Base-by-base conservation (phyloP, 768 basidiomycete genomes). In the Melanogaster broomeanus region DNA sequence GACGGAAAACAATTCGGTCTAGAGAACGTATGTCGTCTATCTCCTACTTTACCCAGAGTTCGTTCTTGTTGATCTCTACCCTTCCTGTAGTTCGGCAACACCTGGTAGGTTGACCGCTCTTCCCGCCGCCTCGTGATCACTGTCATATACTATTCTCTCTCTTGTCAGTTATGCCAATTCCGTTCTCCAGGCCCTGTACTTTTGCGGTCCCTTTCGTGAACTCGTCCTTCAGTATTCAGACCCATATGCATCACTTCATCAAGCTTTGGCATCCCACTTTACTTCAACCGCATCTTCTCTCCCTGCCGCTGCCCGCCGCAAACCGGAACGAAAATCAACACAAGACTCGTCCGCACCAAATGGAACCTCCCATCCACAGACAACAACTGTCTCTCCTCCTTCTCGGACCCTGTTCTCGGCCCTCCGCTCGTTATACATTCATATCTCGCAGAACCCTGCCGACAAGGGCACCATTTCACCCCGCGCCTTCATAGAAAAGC, bases 181-280 rank as follows among this genome's bases (percentile, higher is more conserved):
- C n/a, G 93, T 99, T 21, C 79, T 99, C 15, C 96, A 99, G 69
- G 87, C 97, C 0, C 82, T 98, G 49, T 99, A 98, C 74, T 96
- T 95, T 69, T 98, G 94, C 67, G 74, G 82, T 21, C 95, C 96
- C 2, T 98, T 99, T 67, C 82, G 95, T 45, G 88, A 95, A 44
- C 89, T 97, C 51, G 78, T 98, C 59, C 72, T 88, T n/a, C 90
- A 87, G 59, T 76, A 78, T 53, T 61, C 74, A 47, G 88, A 84
- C 71, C 72, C 72, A 46, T 82, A 77, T 49, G 65, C 67, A n/a
- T 31, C 60, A 7, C 49, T 75, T 68, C 51, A 74, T 63, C 55
- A 73, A 64, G 55, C 67, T 69, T 24, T 55, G 50, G 42, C 63
- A 2, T 56, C 69, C 1, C 63, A 61, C 43, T 57, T 49, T 22